phyloP scores from a whole-genome alignment of 257 asterid genomes.

The Cynanchum wilfordii region DNA sequence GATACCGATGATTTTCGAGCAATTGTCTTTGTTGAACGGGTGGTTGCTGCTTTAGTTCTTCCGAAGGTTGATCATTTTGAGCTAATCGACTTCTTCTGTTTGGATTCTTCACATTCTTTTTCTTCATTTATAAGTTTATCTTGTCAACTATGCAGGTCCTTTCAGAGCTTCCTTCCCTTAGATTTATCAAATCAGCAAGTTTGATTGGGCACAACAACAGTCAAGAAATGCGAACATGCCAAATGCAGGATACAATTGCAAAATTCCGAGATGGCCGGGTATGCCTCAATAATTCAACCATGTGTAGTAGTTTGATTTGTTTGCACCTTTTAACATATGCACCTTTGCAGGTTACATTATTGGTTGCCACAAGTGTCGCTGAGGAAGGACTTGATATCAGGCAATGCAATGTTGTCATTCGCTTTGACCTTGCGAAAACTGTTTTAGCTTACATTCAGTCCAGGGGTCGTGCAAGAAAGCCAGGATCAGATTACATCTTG shows the following conservation, averaged over 20 bases:
- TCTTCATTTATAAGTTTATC: constrained; percentile 16
- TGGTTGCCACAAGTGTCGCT: constrained; percentile 99
- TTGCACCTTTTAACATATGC: constrained; percentile 3
- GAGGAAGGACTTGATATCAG: constrained; percentile 99
- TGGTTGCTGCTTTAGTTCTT: constrained; percentile 93
- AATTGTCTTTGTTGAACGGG: constrained; percentile 94
- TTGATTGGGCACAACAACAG: constrained; percentile 94
- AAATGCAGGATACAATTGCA: constrained; percentile 95
- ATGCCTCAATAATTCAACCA: constrained; percentile 30
- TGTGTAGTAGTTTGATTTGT: constrained; percentile 11
- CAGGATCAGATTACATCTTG: constrained; percentile 97
- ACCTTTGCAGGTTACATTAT: constrained; percentile 70
- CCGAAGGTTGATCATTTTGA: constrained; percentile 63
- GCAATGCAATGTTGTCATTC: constrained; percentile 98
- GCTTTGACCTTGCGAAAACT: constrained; percentile 99
- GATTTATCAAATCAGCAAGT: constrained; percentile 89
- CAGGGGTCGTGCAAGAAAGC: constrained; percentile 98
- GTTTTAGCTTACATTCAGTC: constrained; percentile 98
- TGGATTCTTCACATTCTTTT: constrained; percentile 14
- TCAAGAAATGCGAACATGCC: constrained; percentile 95
- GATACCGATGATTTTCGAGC: constrained; percentile 94
- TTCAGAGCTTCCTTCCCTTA: constrained; percentile 86
- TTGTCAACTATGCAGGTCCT: constrained; percentile 56
- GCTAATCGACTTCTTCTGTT: not conserved
- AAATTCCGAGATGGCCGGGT: constrained; percentile 98